Conservation (phyloP, 2,329 filamentous ascomycete species). For the Cercospora sojina region DNA sequence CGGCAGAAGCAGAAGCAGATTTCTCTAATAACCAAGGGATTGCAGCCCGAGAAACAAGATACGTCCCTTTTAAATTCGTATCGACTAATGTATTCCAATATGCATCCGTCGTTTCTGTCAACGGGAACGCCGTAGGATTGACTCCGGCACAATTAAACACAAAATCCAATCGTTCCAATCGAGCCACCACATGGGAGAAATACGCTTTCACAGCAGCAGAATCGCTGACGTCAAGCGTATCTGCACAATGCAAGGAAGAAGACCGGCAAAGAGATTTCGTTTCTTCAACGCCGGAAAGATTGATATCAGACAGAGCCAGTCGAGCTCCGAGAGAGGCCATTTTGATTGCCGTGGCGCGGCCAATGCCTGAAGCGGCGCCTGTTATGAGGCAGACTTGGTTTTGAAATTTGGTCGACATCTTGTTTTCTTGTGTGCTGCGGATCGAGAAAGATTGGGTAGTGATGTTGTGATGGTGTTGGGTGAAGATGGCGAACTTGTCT, state of each 20-base stretch:
- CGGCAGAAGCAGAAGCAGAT: not conserved
- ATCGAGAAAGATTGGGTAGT: not conserved
- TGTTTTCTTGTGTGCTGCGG: not conserved
- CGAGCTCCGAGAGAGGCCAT: slow-evolving; percentile 46
- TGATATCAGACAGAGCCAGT: slow-evolving; percentile 46
- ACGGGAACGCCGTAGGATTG: slow-evolving; percentile 36
- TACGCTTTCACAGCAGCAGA: slow-evolving; percentile 30
- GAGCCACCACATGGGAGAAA: slow-evolving; percentile 25
- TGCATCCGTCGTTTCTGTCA: slow-evolving; percentile 43
- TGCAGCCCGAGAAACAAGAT: slow-evolving; percentile 43
- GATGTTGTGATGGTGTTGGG: not conserved
- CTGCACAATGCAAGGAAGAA: slow-evolving; percentile 1
- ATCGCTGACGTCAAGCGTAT: slow-evolving; percentile 36
- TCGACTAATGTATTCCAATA: slow-evolving; percentile 45
- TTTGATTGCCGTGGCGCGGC: slow-evolving; percentile 45
- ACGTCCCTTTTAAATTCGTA: slow-evolving; percentile 45
- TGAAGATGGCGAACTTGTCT: not conserved
- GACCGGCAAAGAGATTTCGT: slow-evolving; percentile 27
- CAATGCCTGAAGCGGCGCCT: slow-evolving; percentile 42
- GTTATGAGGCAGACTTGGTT: slow-evolving; percentile 35
- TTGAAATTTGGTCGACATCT: slow-evolving; percentile 24
- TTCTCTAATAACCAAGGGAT: slow-evolving; percentile 38
- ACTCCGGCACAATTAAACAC: slow-evolving; percentile 47
- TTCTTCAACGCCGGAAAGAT: slow-evolving; percentile 35
- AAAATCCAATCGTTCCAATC: slow-evolving; percentile 37